These are phyloP conservation scores for Talaromyces trachyspermus DNA, from an alignment of 495 filamentous ascomycete species.

Conservation along the genomic window DNA sequence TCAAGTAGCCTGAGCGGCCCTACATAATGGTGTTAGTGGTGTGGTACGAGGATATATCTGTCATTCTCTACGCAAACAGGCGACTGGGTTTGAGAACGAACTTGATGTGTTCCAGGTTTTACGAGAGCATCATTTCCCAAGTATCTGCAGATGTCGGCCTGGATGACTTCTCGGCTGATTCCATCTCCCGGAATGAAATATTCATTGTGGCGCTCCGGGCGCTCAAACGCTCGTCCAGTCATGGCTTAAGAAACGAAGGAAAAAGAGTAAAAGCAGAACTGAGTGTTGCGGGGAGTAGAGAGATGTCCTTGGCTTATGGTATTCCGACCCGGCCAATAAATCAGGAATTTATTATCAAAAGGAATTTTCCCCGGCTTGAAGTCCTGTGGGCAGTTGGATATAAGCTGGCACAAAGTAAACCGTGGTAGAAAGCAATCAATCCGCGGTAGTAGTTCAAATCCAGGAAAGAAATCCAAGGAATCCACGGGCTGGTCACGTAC, in stretches of 20 bases:
- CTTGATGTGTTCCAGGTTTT: conserved; percentile 75
- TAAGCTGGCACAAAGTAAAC: neutral
- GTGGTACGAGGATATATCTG: neutral
- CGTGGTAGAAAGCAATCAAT: conserved; percentile 1
- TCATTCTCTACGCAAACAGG: conserved; percentile 5
- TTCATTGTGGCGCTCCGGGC: conserved; percentile 59
- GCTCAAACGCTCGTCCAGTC: conserved; percentile 34
- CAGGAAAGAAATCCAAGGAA: conserved; percentile 4
- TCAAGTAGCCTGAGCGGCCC: conserved; percentile 71
- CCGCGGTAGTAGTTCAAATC: no score
- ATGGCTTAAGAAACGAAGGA: conserved; percentile 30
- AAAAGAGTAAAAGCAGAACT: conserved; percentile 11
- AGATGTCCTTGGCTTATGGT: conserved; percentile 6
- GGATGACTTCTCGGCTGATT: conserved; percentile 89
- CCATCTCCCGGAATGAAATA: conserved; percentile 85
- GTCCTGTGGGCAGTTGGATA: no score
- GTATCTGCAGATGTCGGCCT: conserved; percentile 90
- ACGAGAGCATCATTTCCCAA: conserved; percentile 88
- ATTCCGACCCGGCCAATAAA: no score
- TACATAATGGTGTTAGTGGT: conserved; percentile 36
- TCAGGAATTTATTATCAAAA: no score
- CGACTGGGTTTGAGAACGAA: conserved; percentile 34
- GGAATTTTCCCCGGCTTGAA: no score
- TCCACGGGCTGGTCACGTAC: neutral
- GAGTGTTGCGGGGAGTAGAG: conserved; percentile 14